Evolutionary conservation across 2,329 filamentous ascomycete species (phyloP).

Genomic region (Xylaria sp.): DNA sequence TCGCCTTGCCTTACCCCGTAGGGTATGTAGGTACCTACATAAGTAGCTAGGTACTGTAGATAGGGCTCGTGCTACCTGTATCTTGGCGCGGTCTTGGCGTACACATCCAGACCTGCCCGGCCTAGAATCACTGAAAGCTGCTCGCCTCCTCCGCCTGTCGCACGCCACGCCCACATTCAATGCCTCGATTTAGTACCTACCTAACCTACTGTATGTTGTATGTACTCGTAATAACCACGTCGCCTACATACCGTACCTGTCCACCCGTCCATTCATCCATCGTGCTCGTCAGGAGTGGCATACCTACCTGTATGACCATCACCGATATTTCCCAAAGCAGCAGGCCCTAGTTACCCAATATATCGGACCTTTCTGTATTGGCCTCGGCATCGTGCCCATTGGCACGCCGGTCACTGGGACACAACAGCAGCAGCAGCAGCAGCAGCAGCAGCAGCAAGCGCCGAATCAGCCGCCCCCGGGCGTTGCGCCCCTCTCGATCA

Average conservation of each 20-base stretch:
- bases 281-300: background rate
- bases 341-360: background rate
- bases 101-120: background rate
- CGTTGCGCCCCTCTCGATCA: conserved; percentile 66
- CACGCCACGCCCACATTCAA: background rate
- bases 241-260: background rate
- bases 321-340: too few relatives aligned
- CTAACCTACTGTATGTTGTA: too few relatives aligned
- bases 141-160: background rate
- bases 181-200: too few relatives aligned
- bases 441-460: conserved; percentile 39
- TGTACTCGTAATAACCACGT: background rate
- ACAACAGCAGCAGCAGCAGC: background rate
- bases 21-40: too few relatives aligned
- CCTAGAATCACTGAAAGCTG: background rate
- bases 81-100: background rate
- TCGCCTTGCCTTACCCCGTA: background rate
- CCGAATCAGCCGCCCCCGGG: conserved; percentile 66
- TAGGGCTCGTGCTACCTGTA: background rate
- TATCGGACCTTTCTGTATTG: background rate
- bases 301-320: background rate
- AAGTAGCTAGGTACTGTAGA: background rate
- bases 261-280: background rate
- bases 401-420: background rate
- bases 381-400: background rate